Base-by-base conservation (phyloP, 441 rosid genomes). In the Hypseocharis bilobata region DNA sequence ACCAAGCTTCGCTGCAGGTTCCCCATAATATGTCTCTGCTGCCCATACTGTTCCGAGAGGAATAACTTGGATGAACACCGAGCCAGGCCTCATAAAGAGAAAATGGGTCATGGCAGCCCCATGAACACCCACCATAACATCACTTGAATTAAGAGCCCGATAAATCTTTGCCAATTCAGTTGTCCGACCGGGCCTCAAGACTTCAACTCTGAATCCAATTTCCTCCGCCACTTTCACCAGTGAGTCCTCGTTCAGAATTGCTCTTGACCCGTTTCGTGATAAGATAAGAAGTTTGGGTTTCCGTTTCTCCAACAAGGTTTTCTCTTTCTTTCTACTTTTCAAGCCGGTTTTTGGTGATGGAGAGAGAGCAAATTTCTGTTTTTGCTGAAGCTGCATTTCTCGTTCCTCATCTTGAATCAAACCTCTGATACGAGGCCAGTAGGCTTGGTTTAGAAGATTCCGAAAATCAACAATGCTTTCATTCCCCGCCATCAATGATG, bases 71-170 rank as follows among this genome's bases (percentile, higher is more conserved):
- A 92, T 84, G 27, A 89, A 92, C 57, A 87, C 95, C 0, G 84
- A 84, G 28, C 85, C 83, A 0, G 96, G 92, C 69, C 58, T 86
- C 91, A 88, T 77, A 72, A 89, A 92, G 3, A 92, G 82, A 64
- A 89, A 85, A 69, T 92, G 98, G n/a, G 98, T 92, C 98, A 92
- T 88, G 32, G 96, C 96, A 4, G 98, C 98, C 63, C 98, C 96
- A 58, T 92, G 98, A 20, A 92, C 98, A 45, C 96, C 98, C 27
- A 92, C 72, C 96, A 89, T 82, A 0, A 83, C 96, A 61, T 89
- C 88, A 57, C 98, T 92, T 0, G 96, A 79, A 71, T 89, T 89
- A 30, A 89, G 73, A 52, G 63, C 81, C 0, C 65, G 60, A 44
- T 89, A 89, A 36, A 88, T 85, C 84, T 72, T 85, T 16, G 96